These are phyloP conservation scores for Emergomyces africanus DNA, from an alignment of 2,329 filamentous ascomycete genomes.

Conservation along the genomic window DNA sequence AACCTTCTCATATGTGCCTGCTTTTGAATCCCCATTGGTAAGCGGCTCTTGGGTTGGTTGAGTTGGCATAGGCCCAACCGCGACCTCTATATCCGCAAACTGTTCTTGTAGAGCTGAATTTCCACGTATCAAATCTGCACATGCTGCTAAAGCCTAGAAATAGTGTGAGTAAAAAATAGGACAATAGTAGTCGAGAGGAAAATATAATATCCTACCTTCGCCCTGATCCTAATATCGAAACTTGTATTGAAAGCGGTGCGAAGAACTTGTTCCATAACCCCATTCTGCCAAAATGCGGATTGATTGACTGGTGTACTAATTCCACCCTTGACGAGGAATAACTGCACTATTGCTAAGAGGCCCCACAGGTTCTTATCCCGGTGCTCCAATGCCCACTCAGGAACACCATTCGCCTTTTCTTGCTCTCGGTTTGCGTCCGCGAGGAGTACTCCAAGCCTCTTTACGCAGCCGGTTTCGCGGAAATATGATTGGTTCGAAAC, in stretches of 20 bases:
- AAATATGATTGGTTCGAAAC: constrained; percentile 89
- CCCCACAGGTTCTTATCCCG: constrained; percentile 87
- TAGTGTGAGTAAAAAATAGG: constrained; percentile 1
- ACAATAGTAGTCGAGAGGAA: not conserved
- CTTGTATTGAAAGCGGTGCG: constrained; percentile 66
- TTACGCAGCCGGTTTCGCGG: constrained; percentile 74
- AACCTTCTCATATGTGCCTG: constrained; percentile 47
- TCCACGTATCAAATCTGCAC: constrained; percentile 75
- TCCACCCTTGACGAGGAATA: constrained; percentile 75
- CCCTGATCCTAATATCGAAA: constrained; percentile 64
- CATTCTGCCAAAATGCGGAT: constrained; percentile 69
- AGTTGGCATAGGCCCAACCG: constrained; percentile 14
- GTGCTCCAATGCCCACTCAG: constrained; percentile 63
- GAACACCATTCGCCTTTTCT: constrained; percentile 47
- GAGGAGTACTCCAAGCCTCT: constrained; percentile 57
- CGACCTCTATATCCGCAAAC: constrained; percentile 76
- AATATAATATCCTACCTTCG: constrained; percentile 47
- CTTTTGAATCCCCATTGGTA: constrained; percentile 23
- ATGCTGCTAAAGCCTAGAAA: constrained; percentile 60
- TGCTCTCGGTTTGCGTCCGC: constrained; percentile 44
- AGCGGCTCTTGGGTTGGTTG: constrained; percentile 16
- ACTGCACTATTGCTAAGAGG: constrained; percentile 67
- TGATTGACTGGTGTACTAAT: constrained; percentile 74
- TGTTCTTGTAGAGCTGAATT: constrained; percentile 71
- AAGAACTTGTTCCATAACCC: constrained; percentile 64